Base-by-base conservation (phyloP, 352 stramenopile genomes). In the Pythium coloratum region DNA sequence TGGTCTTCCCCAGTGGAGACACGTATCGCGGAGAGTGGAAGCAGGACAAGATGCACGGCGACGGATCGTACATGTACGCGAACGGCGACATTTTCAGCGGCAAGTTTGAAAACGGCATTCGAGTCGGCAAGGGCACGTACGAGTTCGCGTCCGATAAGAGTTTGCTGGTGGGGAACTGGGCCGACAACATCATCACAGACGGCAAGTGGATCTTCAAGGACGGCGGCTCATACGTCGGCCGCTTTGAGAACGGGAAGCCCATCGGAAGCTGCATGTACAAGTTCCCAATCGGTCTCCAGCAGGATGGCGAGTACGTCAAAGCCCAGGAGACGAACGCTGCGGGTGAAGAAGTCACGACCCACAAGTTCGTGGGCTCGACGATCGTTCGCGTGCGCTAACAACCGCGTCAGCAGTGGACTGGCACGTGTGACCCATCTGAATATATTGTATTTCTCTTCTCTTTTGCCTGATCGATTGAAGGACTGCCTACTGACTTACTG, bases 191-290 rank as follows among this genome's bases (percentile, higher is more conserved):
- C 55, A 95, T 98, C 65, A 92, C 77, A 0, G 85, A 94, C 47
- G 92, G 92, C 55, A 95, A 96, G 68, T 97, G 91, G 92, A 70
- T 96, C 54, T 96, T 97, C 69, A 94, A 97, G 44, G 89, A 95
- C 63, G 89, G 85, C 18, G 89, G 85, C 1, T 89, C 84, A 24
- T 94, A 92, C 72, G 73, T 91, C 34, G 86, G 92, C 1, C 75
- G 79, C 57, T 98, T 98, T 59, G 88, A 96, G 34, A 77, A 78
- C 36, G 91, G 90, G 18, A 86, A 88, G 56, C 92, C 92, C 3
- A 95, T 96, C 60, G 92, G 92, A 8, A 85, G 81, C 51, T 95
- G 92, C 71, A 87, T 88, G 69, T 81, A 95, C 71, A 92, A 90
- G 55, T 97, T 98, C 71, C 76, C 81, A 2, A 92, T 75, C 32